Evolutionary conservation across 495 filamentous ascomycete genomes (phyloP).

Genomic region (Xylaria nigripes): DNA sequence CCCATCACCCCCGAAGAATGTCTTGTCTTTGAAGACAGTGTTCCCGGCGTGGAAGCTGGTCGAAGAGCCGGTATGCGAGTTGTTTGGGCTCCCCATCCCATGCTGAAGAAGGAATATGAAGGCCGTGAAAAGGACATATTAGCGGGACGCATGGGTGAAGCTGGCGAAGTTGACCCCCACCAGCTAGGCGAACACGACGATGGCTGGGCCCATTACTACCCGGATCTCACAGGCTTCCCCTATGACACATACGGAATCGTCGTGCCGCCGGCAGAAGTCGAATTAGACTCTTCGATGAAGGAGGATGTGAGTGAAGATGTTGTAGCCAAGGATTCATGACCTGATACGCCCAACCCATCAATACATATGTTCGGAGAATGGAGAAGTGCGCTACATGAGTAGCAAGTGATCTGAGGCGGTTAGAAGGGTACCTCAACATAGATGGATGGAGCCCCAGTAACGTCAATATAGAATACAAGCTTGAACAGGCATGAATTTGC

Average conservation of each 20-base stretch:
- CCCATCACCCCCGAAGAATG: slow-evolving; percentile 79
- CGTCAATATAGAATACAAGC: background rate
- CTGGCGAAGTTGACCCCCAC: slow-evolving; percentile 41
- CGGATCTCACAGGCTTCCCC: slow-evolving; percentile 60
- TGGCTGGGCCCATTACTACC: slow-evolving; percentile 61
- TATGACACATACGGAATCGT: slow-evolving; percentile 64
- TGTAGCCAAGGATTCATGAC: slow-evolving; percentile 12
- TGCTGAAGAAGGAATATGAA: slow-evolving; percentile 62
- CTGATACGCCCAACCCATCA: background rate
- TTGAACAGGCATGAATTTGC: background rate
- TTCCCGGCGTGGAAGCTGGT: slow-evolving; percentile 86
- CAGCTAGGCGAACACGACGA: slow-evolving; percentile 56
- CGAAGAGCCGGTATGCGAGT: slow-evolving; percentile 92
- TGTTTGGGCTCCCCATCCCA: slow-evolving; percentile 83
- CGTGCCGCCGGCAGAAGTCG: slow-evolving; percentile 31
- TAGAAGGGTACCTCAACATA: background rate
- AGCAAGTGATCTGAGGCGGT: background rate
- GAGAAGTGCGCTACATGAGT: background rate
- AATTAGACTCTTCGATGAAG: slow-evolving; percentile 31
- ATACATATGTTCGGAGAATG: background rate
- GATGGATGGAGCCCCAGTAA: no score
- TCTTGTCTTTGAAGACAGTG: slow-evolving; percentile 91
- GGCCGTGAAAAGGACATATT: slow-evolving; percentile 76
- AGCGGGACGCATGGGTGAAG: slow-evolving; percentile 69
- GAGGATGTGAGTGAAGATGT: slow-evolving; percentile 16